These are phyloP conservation scores for Ophiostoma angusticollis DNA, from an alignment of 2,329 filamentous ascomycete genomes.

Conservation along the genomic window DNA sequence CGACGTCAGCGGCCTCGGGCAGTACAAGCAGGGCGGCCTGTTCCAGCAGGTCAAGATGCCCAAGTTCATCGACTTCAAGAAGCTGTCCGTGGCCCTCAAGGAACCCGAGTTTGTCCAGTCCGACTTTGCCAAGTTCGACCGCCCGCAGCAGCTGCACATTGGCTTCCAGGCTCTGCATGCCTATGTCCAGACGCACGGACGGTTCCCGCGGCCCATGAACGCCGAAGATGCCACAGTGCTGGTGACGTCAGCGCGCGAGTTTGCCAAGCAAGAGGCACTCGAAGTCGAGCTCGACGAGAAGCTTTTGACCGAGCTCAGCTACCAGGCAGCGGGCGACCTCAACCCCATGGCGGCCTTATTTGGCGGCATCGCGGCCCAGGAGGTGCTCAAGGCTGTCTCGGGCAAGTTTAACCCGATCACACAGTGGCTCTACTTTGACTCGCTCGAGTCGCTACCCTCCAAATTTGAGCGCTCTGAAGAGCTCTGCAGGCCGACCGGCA, in stretches of 20 bases:
- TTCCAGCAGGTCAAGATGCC: slow-evolving; percentile 99
- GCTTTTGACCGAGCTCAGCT: slow-evolving; percentile 82
- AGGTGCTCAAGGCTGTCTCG: slow-evolving; percentile 91
- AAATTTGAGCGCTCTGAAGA: slow-evolving; percentile 67
- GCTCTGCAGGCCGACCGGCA: slow-evolving; percentile 71
- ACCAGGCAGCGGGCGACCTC: slow-evolving; percentile 83
- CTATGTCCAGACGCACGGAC: slow-evolving; percentile 63
- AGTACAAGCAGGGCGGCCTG: slow-evolving; percentile 78
- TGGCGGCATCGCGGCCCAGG: slow-evolving; percentile 84
- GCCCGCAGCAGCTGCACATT: slow-evolving; percentile 80
- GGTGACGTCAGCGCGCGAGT: slow-evolving; percentile 58
- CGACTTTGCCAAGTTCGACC: slow-evolving; percentile 96
- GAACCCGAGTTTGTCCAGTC: slow-evolving; percentile 84
- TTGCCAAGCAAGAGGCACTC: slow-evolving; percentile 61
- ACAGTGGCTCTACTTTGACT: slow-evolving; percentile 97
- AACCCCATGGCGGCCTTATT: slow-evolving; percentile 91
- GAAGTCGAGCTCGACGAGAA: slow-evolving; percentile 86
- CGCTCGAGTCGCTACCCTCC: slow-evolving; percentile 82
- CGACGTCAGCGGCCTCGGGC: slow-evolving; percentile 73
- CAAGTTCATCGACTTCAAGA: slow-evolving; percentile 80
- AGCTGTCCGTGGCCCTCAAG: slow-evolving; percentile 62
- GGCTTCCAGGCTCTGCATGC: slow-evolving; percentile 86
- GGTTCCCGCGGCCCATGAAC: slow-evolving; percentile 71
- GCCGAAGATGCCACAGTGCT: slow-evolving; percentile 72
- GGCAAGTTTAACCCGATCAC: slow-evolving; percentile 94